phyloP scores from a whole-genome alignment of 768 basidiomycete genomes.

The Lactarius sanguifluus region DNA sequence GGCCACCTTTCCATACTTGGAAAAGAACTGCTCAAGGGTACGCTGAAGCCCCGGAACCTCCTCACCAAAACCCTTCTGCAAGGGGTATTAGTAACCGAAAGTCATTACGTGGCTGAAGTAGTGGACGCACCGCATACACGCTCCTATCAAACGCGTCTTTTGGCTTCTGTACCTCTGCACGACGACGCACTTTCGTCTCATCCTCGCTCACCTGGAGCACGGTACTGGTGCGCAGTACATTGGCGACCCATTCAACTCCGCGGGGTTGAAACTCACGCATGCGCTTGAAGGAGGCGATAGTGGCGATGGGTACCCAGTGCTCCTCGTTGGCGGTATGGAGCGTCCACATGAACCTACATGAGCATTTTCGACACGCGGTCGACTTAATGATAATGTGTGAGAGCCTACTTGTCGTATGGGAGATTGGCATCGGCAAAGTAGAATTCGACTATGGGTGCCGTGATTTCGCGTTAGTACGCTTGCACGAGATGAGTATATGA shows the following conservation, averaged over 20 bases:
- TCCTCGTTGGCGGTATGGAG: conserved; percentile 75
- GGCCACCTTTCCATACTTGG: conserved; percentile 70
- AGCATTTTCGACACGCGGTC: background rate
- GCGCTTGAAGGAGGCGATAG: conserved; percentile 90
- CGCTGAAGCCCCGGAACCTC: conserved; percentile 63
- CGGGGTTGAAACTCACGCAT: conserved; percentile 71
- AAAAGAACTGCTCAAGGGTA: conserved; percentile 78
- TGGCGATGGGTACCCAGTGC: conserved; percentile 89
- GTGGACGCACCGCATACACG: conserved; percentile 76
- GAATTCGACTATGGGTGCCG: conserved; percentile 69
- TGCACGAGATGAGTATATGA: background rate
- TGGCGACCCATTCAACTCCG: conserved; percentile 68
- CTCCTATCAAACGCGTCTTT: conserved; percentile 80
- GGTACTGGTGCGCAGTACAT: conserved; percentile 55
- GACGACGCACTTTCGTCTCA: conserved; percentile 70
- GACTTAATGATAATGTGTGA: background rate
- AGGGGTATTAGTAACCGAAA: conserved; percentile 1
- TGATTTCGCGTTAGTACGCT: background rate
- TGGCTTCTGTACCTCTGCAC: conserved; percentile 72
- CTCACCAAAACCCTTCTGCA: conserved; percentile 85
- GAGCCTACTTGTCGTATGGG: conserved; percentile 76
- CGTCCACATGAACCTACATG: conserved; percentile 88
- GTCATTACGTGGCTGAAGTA: background rate
- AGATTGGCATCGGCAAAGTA: conserved; percentile 98
- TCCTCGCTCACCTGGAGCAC: conserved; percentile 74